These are phyloP conservation scores for Ambrosiella cleistominuta DNA, from an alignment of 2,329 filamentous ascomycete genomes.

Conservation along the genomic window DNA sequence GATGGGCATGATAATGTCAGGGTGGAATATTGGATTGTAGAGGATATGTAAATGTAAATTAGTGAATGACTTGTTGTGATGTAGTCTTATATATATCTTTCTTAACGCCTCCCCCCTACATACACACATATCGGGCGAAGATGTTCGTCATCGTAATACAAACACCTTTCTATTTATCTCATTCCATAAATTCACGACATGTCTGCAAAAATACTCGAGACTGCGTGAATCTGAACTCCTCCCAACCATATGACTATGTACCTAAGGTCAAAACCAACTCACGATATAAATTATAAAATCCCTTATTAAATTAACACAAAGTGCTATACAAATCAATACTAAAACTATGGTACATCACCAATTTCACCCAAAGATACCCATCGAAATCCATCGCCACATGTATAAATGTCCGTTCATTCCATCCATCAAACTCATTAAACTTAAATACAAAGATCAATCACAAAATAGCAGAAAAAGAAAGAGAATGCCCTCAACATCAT, in stretches of 20 bases:
- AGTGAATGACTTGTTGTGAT: too few relatives aligned
- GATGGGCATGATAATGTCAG: too few relatives aligned
- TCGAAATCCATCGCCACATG: not conserved
- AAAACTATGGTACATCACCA: not conserved
- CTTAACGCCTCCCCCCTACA: too few relatives aligned
- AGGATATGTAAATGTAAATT: too few relatives aligned
- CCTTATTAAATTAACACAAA: not conserved
- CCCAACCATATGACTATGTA: not conserved
- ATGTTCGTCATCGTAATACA: too few relatives aligned
- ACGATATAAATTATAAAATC: not conserved
- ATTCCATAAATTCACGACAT: too few relatives aligned
- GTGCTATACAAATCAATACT: not conserved
- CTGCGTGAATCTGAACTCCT: too few relatives aligned
- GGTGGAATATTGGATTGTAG: too few relatives aligned
- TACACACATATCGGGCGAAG: too few relatives aligned
- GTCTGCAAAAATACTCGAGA: too few relatives aligned
- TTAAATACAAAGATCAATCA: not conserved
- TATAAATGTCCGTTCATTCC: not conserved
- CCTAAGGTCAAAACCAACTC: not conserved
- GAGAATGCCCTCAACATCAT: not conserved
- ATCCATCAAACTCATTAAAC: slow-evolving; percentile 1
- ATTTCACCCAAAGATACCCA: not conserved
- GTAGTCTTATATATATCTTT: too few relatives aligned
- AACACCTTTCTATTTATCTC: too few relatives aligned
- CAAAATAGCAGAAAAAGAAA: slow-evolving; percentile 1